These are phyloP conservation scores for Mycocentrospora acerina DNA, from an alignment of 2,329 filamentous ascomycete species.

Conservation along the genomic window DNA sequence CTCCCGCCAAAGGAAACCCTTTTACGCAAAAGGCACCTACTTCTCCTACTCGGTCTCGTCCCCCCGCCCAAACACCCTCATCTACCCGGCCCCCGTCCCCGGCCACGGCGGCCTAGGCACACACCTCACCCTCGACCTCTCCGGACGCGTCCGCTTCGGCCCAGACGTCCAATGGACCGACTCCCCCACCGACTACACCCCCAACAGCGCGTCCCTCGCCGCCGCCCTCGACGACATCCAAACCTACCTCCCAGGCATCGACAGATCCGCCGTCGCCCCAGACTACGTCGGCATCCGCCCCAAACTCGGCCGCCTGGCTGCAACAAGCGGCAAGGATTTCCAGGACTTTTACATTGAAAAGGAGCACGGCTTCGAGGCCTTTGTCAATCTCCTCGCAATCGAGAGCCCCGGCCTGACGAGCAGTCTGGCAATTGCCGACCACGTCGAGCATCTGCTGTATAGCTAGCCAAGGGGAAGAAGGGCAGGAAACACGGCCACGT, in stretches of 20 bases:
- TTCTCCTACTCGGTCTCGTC: constrained; percentile 73
- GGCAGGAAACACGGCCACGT: too few species aligned
- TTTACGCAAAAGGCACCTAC: constrained; percentile 94
- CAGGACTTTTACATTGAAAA: constrained; percentile 79
- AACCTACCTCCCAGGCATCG: constrained; percentile 74
- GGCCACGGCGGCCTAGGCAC: constrained; percentile 86
- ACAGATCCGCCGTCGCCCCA: constrained; percentile 64
- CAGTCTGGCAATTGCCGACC: constrained; percentile 79
- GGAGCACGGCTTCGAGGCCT: constrained; percentile 77
- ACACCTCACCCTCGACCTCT: constrained; percentile 88
- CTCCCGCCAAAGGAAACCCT: constrained; percentile 59
- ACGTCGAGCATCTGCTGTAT: constrained; percentile 64
- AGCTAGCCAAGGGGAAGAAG: too few species aligned
- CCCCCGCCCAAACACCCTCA: constrained; percentile 69
- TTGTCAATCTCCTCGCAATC: constrained; percentile 88
- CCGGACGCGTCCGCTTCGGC: constrained; percentile 82
- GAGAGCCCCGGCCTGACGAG: constrained; percentile 93
- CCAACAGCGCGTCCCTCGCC: constrained; percentile 63
- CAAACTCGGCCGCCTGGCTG: constrained; percentile 69
- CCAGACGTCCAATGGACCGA: constrained; percentile 95
- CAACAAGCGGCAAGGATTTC: constrained; percentile 66
- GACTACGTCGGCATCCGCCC: constrained; percentile 93
- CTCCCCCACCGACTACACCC: constrained; percentile 66
- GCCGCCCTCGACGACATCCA: constrained; percentile 74
- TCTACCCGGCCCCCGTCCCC: constrained; percentile 85